These are phyloP conservation scores for Plantago lanceolata DNA, from an alignment of 305 asterid genomes.

Conservation along the genomic window DNA sequence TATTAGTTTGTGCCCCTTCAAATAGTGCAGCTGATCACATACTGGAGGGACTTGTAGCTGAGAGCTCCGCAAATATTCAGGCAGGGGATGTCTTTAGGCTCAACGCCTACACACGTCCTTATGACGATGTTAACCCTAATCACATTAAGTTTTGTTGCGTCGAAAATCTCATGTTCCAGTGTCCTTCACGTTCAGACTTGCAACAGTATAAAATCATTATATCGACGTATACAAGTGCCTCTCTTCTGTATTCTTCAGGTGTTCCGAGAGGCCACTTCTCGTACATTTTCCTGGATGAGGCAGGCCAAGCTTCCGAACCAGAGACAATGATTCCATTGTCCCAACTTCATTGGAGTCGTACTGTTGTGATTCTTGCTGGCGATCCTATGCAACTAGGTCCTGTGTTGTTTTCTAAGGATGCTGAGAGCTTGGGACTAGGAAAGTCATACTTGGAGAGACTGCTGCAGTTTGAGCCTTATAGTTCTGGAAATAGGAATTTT, in stretches of 20 bases:
- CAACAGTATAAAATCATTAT: slow-evolving; percentile 47
- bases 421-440: slow-evolving; percentile 67
- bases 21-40: slow-evolving; percentile 86
- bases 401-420: slow-evolving; percentile 56
- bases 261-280: slow-evolving; percentile 66
- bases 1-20: slow-evolving; percentile 93
- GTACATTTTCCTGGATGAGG: slow-evolving; percentile 86
- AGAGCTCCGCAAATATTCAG: slow-evolving; percentile 28
- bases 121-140: slow-evolving; percentile 62
- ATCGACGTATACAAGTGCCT: slow-evolving; percentile 76
- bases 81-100: slow-evolving; percentile 56
- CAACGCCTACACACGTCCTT: slow-evolving; percentile 69
- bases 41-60: slow-evolving; percentile 54
- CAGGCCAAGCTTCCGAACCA: slow-evolving; percentile 98
- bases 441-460: slow-evolving; percentile 82
- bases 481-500: slow-evolving; percentile 36
- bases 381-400: slow-evolving; percentile 97
- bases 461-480: slow-evolving; percentile 42
- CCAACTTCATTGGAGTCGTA: slow-evolving; percentile 38
- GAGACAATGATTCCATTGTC: slow-evolving; percentile 87
- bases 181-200: slow-evolving; percentile 52
- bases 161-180: slow-evolving; percentile 48
- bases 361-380: slow-evolving; percentile 81
- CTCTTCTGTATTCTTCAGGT: slow-evolving; percentile 60
- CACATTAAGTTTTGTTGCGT: slow-evolving; percentile 47